These are phyloP conservation scores for Hymenoscyphus repandus DNA, from an alignment of 2,329 filamentous ascomycete genomes.

Conservation along the genomic window DNA sequence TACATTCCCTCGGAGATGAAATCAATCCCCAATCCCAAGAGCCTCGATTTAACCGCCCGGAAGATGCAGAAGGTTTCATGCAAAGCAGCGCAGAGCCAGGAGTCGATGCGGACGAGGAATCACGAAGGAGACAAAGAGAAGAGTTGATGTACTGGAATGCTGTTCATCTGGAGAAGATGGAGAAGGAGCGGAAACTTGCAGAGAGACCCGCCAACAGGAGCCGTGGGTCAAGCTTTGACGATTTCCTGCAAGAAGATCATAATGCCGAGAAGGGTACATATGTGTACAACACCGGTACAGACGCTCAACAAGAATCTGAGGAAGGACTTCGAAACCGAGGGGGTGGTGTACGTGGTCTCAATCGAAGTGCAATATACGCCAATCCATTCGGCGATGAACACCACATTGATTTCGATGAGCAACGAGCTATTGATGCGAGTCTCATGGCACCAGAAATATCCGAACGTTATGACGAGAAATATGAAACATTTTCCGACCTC, in stretches of 20 bases:
- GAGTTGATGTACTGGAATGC: conserved; percentile 64
- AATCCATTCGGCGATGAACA: conserved; percentile 50
- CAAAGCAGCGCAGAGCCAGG: conserved; percentile 43
- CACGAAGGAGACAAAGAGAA: conserved; percentile 54
- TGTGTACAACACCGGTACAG: conserved; percentile 53
- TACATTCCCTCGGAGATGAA: conserved; percentile 54
- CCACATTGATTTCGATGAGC: conserved; percentile 37
- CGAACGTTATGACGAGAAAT: conserved; percentile 30
- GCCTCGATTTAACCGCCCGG: conserved; percentile 59
- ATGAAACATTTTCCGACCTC: conserved; percentile 52
- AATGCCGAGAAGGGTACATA: conserved; percentile 49
- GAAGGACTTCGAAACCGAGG: conserved; percentile 45
- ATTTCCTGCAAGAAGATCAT: conserved; percentile 49
- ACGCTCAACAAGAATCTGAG: conserved; percentile 35
- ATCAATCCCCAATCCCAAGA: conserved; percentile 37
- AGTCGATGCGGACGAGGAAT: conserved; percentile 59
- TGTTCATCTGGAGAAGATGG: conserved; percentile 44
- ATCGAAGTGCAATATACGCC: conserved; percentile 41
- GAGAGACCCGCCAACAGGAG: conserved; percentile 27
- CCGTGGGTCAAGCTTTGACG: conserved; percentile 43
- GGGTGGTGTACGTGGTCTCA: conserved; percentile 41
- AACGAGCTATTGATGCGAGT: conserved; percentile 36
- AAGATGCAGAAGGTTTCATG: conserved; percentile 61
- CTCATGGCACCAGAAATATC: conserved; percentile 37
- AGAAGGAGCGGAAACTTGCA: conserved; percentile 30